Percentiles rank a stretch among this genome's conserved stretches.
Conservation (phyloP, 768 basidiomycete genomes). For the Boletales sp. region DNA sequence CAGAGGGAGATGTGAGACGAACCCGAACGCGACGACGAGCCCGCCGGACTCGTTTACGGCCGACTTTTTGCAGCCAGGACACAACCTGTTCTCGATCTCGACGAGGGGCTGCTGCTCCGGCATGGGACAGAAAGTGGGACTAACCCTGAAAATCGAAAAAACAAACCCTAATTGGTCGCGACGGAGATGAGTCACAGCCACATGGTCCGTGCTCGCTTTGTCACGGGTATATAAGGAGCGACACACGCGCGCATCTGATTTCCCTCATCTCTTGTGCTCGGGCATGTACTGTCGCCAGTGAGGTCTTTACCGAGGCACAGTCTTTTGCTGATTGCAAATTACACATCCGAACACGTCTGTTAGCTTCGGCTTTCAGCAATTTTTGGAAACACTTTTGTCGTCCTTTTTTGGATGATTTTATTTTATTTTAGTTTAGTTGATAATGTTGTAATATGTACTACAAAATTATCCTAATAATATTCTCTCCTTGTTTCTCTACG, state of each 20-base stretch:
- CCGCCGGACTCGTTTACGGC: conserved; percentile 80
- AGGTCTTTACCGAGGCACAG: conserved; percentile 94
- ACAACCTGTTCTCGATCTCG: conserved; percentile 53
- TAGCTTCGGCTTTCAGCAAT: conserved; percentile 87
- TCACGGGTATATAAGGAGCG: conserved; percentile 8
- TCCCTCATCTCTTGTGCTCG: conserved; percentile 87
- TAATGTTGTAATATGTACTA: too few relatives aligned
- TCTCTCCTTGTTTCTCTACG: not conserved
- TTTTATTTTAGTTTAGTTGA: too few relatives aligned
- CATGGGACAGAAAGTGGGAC: not conserved
- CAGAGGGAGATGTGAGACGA: conserved; percentile 30
- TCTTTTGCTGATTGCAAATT: conserved; percentile 97
- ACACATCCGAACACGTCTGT: conserved; percentile 94
- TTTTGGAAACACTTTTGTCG: conserved; percentile 58
- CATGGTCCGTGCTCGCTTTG: conserved; percentile 17
- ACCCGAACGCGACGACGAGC: conserved; percentile 96
- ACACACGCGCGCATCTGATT: not conserved
- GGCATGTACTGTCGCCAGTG: conserved; percentile 94
- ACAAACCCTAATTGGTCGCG: not conserved
- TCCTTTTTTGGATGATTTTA: too few relatives aligned
- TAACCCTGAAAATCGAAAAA: not conserved
- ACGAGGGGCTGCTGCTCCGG: conserved; percentile 7
- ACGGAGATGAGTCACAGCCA: conserved; percentile 1
- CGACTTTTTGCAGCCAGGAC: conserved; percentile 80
- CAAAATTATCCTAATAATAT: too few relatives aligned